Evolutionary conservation across 2,329 filamentous ascomycete genomes (phyloP).

Genomic region (Arachnomyces sp.): DNA sequence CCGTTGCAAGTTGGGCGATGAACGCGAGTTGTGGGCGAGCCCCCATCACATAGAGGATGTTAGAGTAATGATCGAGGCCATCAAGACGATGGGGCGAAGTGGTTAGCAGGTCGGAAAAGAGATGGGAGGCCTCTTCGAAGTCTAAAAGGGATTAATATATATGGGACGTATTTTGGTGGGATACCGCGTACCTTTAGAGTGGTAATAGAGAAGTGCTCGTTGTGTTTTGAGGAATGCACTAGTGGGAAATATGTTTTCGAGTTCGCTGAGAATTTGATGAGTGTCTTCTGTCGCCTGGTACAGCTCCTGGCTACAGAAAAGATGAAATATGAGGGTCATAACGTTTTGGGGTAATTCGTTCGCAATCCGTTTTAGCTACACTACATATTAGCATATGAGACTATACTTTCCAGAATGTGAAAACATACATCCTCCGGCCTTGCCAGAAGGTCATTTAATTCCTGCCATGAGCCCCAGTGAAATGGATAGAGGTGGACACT

Average conservation of each 20-base stretch:
- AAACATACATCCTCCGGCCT: constrained; percentile 69
- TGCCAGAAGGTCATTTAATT: constrained; percentile 73
- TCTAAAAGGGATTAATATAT: constrained; percentile 31
- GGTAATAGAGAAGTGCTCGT: constrained; percentile 79
- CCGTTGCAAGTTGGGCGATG: constrained; percentile 80
- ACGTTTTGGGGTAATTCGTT: constrained; percentile 78
- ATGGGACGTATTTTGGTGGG: not conserved
- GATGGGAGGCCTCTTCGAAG: constrained; percentile 55
- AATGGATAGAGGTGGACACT: constrained; percentile 86
- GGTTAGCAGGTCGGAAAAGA: constrained; percentile 61
- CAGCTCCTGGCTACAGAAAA: constrained; percentile 83
- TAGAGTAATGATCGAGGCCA: constrained; percentile 90
- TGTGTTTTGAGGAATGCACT: constrained; percentile 89
- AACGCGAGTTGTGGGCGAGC: constrained; percentile 84
- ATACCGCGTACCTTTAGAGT: constrained; percentile 55
- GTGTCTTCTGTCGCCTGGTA: constrained; percentile 76
- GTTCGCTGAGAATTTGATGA: constrained; percentile 65
- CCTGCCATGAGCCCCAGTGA: constrained; percentile 97
- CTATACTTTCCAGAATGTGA: constrained; percentile 3
- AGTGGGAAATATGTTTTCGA: constrained; percentile 75
- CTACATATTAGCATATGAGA: constrained; percentile 4
- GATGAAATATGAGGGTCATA: constrained; percentile 87
- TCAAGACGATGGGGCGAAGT: constrained; percentile 68
- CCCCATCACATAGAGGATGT: constrained; percentile 91
- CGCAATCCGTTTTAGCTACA: constrained; percentile 62